Base-by-base conservation (phyloP, 768 basidiomycete species). In the Boletales sp. region DNA sequence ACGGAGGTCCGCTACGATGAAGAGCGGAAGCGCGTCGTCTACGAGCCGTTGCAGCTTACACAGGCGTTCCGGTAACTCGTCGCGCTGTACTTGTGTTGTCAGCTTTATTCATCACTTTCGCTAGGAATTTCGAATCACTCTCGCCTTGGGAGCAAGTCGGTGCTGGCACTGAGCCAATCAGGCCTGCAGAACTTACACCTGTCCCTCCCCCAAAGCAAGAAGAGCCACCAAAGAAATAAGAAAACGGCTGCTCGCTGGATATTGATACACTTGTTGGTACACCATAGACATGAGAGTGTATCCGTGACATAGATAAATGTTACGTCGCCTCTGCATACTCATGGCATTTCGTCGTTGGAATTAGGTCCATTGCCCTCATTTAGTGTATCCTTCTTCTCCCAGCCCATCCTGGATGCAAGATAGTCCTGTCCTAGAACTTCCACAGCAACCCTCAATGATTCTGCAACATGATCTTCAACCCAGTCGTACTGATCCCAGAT, bases 141-240 rank as follows among this genome's bases (percentile, higher is more conserved):
- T 93, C 83, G 40, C 95, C 96, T 36, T 99, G 95, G 95, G 96
- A 97, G 65, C 94, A 94, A 69, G 80, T 90, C 41, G 95, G 95
- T 33, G 68, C 78, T 8, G 86, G 86, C 19, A 74, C 75, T 13
- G 71, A 76, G 46, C 71, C 74, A 5, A 73, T 71, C 50, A 70
- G 75, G 49, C 90, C 94, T 3, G 81, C 84, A 32, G 81, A 84
- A 41, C 77, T 92, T 60, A 91, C 87, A 68, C 84, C 82, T 47
- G 66, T 89, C 44, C 84, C 88, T 42, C 83, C 83, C 43, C 86
- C 87, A 18, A 82, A 87, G 48, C 79, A 82, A 38, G 83, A 87
- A 62, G 87, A 89, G 60, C 72, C 75, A n/a, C 73, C 77, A 68
- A 92, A 92, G 78, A 90, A 93, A 69, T 86, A 80, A 76, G 70